Evolutionary conservation across 176 grass and related monocot genomes (phyloP).

Genomic region (Musa itinerans): DNA sequence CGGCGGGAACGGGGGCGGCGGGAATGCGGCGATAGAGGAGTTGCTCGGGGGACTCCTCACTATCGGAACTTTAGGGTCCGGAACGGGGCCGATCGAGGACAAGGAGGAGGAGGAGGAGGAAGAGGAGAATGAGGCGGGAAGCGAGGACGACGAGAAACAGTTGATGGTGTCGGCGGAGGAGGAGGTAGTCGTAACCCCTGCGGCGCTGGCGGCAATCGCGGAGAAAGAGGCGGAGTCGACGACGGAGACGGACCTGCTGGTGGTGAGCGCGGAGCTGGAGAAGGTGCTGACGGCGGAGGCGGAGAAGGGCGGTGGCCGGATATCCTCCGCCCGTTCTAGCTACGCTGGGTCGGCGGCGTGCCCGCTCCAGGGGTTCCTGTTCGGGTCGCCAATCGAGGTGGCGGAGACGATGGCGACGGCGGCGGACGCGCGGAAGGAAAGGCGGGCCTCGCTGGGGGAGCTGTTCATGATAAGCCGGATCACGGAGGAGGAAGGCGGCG

Average conservation of each 20-base stretch:
- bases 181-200: constrained; percentile 6
- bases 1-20: neutral
- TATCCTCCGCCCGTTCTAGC: constrained; percentile 68
- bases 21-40: neutral
- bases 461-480: constrained; percentile 86
- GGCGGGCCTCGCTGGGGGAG: constrained; percentile 88
- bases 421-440: constrained; percentile 10
- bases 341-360: constrained; percentile 45
- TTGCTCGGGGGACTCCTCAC: constrained; percentile 27
- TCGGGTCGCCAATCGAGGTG: constrained; percentile 63
- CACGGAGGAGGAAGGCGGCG: constrained; percentile 24
- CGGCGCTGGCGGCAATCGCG: constrained; percentile 49
- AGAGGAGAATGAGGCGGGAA: neutral
- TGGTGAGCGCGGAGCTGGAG: constrained; percentile 76
- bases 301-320: constrained; percentile 29
- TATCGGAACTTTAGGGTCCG: constrained; percentile 32
- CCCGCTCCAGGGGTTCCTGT: constrained; percentile 82
- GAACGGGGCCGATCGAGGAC: neutral
- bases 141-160: neutral
- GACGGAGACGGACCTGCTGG: constrained; percentile 74
- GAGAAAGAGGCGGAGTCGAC: constrained; percentile 68
- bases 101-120: constrained; percentile 5
- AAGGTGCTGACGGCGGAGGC: constrained; percentile 59
- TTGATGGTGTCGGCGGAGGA: constrained; percentile 8
- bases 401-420: constrained; percentile 26